Percentiles rank a stretch among this genome's conserved stretches.
Conservation (phyloP, 2,329 filamentous ascomycete species). For the Lecanicillium sp. region DNA sequence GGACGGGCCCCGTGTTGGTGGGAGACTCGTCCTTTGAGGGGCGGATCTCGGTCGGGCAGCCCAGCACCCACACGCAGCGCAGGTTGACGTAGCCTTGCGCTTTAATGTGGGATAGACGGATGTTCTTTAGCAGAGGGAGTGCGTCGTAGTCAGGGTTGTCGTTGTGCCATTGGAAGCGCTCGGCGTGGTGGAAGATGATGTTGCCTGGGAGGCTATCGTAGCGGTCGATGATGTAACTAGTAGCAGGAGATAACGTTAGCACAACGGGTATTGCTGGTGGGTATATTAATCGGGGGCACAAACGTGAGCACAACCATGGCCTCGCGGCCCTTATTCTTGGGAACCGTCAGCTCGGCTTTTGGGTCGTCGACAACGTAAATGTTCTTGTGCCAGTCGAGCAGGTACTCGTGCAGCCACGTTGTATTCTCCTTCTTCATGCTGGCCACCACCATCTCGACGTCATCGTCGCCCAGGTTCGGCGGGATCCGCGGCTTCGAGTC, state of each 20-base stretch:
- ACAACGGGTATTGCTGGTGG: too few relatives aligned
- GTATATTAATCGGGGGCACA: slow-evolving; percentile 6
- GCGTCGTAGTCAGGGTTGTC: slow-evolving; percentile 47
- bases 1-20: slow-evolving; percentile 23
- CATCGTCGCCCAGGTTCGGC: slow-evolving; percentile 15
- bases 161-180: slow-evolving; percentile 45
- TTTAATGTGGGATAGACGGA: slow-evolving; percentile 43
- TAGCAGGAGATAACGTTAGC: background rate
- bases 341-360: slow-evolving; percentile 37
- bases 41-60: slow-evolving; percentile 43
- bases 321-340: slow-evolving; percentile 42
- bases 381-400: slow-evolving; percentile 40
- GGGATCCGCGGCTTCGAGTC: background rate
- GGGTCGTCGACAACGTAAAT: slow-evolving; percentile 48
- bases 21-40: slow-evolving; percentile 28
- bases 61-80: slow-evolving; percentile 50
- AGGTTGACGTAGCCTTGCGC: slow-evolving; percentile 52
- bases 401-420: slow-evolving; percentile 33
- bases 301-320: slow-evolving; percentile 45
- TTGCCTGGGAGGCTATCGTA: slow-evolving; percentile 37
- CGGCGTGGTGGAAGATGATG: slow-evolving; percentile 40
- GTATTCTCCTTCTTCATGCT: slow-evolving; percentile 23
- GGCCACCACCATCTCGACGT: slow-evolving; percentile 25
- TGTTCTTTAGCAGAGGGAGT: slow-evolving; percentile 38
- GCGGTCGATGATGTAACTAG: slow-evolving; percentile 39